These are phyloP conservation scores for Termitomyces sp. DNA, from an alignment of 768 basidiomycete species.

Conservation along the genomic window DNA sequence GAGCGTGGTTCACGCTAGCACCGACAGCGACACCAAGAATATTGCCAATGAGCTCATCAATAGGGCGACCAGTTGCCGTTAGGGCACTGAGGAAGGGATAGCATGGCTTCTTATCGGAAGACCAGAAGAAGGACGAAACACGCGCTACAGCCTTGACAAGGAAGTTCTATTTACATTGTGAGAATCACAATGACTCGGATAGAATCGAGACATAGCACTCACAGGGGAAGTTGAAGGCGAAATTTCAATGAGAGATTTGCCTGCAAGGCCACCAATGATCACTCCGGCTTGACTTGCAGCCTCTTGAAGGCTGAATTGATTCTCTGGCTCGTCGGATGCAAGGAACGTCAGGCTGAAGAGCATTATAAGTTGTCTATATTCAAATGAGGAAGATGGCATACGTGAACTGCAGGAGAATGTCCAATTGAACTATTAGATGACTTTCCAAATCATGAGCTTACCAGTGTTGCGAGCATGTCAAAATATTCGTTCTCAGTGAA, in stretches of 20 bases:
- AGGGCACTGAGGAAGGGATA: conserved; percentile 39
- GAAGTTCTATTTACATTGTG: conserved; percentile 7
- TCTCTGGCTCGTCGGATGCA: conserved; percentile 28
- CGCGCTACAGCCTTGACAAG: conserved; percentile 3
- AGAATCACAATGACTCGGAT: background rate
- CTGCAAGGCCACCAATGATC: conserved; percentile 29
- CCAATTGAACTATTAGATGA: background rate
- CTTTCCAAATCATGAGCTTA: conserved; percentile 15
- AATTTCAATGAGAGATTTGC: conserved; percentile 27
- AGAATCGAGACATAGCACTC: conserved; percentile 6
- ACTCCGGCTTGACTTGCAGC: conserved; percentile 28
- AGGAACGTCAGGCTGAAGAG: conserved; percentile 24
- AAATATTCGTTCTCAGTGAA: conserved; percentile 48
- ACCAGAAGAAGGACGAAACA: conserved; percentile 5
- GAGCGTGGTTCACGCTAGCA: conserved; percentile 44
- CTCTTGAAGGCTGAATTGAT: conserved; percentile 29
- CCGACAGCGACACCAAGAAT: conserved; percentile 47
- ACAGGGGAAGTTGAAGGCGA: conserved; percentile 28
- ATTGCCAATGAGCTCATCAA: conserved; percentile 41
- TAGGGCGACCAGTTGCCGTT: conserved; percentile 32
- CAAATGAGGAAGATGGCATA: background rate
- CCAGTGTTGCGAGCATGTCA: conserved; percentile 38
- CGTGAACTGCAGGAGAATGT: conserved; percentile 8
- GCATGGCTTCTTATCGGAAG: conserved; percentile 28
- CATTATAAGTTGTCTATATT: background rate